Conservation (phyloP, 2,329 filamentous ascomycete species). For the Beauveria caledonica region DNA sequence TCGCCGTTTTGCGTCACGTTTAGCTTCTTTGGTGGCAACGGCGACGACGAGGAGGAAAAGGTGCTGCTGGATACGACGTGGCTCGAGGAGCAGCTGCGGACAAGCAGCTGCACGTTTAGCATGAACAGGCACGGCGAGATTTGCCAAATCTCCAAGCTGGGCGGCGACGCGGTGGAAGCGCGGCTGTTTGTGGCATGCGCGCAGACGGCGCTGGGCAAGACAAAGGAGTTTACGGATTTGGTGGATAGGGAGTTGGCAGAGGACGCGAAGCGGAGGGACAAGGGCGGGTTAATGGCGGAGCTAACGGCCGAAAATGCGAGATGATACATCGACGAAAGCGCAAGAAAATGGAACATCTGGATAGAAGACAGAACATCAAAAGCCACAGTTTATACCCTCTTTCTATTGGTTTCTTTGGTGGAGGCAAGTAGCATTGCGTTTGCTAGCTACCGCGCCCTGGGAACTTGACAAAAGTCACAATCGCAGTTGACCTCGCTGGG, state of each 20-base stretch:
- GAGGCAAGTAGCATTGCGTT: neutral
- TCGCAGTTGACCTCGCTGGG: no score
- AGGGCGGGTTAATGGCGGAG: slow-evolving; percentile 71
- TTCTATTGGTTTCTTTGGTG: neutral
- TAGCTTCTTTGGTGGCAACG: slow-evolving; percentile 69
- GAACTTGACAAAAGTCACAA: no score
- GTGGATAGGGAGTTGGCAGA: slow-evolving; percentile 67
- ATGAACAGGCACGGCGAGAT: slow-evolving; percentile 86
- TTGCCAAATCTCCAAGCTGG: slow-evolving; percentile 85
- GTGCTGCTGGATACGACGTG: slow-evolving; percentile 64
- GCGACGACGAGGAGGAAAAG: slow-evolving; percentile 34
- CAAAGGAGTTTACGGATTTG: slow-evolving; percentile 67
- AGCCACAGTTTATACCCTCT: neutral
- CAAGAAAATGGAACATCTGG: neutral
- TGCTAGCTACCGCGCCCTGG: no score
- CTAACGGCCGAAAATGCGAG: slow-evolving; percentile 77
- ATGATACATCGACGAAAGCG: neutral
- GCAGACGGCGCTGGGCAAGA: slow-evolving; percentile 65
- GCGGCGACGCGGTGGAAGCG: slow-evolving; percentile 75
- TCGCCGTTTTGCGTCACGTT: slow-evolving; percentile 88
- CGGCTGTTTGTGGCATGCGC: slow-evolving; percentile 69
- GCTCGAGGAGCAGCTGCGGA: slow-evolving; percentile 68
- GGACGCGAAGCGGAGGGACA: slow-evolving; percentile 70
- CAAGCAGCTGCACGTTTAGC: slow-evolving; percentile 70
- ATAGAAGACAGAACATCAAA: neutral